These are phyloP conservation scores for Tetratostichococcus sp. DNA, from an alignment of 139 green algal genomes.

Conservation along the genomic window DNA sequence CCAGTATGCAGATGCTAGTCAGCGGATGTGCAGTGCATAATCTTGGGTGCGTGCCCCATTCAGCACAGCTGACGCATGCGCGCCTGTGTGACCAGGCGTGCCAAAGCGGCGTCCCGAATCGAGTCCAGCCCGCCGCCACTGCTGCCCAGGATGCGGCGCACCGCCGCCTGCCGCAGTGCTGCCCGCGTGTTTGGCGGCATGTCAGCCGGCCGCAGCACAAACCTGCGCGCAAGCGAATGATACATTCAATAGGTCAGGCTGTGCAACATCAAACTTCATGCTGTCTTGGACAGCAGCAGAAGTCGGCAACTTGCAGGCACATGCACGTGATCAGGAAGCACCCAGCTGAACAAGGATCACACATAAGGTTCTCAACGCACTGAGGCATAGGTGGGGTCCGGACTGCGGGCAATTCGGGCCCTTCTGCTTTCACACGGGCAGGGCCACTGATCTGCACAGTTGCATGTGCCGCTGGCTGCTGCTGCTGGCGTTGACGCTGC, in stretches of 20 bases:
- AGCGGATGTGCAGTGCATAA: no score
- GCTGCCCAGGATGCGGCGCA: slow-evolving; percentile 46
- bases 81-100: slow-evolving; percentile 12
- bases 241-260: no score
- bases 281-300: no score
- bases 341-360: not conserved
- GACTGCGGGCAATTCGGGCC: not conserved
- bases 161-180: slow-evolving; percentile 34
- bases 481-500: no score
- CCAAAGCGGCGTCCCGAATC: slow-evolving; percentile 33
- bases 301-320: no score
- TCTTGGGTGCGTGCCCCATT: no score
- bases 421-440: slow-evolving; percentile 14
- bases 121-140: slow-evolving; percentile 18
- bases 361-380: not conserved
- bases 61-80: no score
- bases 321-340: not conserved
- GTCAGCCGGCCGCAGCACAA: slow-evolving; percentile 14
- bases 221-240: no score
- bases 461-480: no score
- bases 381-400: not conserved
- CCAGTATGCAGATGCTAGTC: no score
- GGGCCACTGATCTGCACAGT: not conserved
- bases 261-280: no score
- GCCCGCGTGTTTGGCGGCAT: slow-evolving; percentile 21